Evolutionary conservation across 768 basidiomycete genomes (phyloP).

Genomic region (Suillus cothurnatus): DNA sequence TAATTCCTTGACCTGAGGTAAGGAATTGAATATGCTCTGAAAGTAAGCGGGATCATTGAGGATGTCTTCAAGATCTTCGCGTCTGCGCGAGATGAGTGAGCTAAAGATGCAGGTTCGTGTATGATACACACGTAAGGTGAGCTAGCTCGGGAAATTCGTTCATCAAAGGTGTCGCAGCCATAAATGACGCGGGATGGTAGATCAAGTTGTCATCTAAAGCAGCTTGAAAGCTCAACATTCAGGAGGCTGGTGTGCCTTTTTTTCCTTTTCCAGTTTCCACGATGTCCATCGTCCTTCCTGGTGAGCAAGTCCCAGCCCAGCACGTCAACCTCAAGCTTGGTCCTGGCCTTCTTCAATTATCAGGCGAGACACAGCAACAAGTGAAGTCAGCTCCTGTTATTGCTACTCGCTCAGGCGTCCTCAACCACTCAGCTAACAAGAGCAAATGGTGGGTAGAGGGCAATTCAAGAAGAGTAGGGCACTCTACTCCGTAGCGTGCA

Average conservation of each 20-base stretch:
- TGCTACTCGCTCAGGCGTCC: slow-evolving; percentile 69
- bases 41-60: slow-evolving; percentile 82
- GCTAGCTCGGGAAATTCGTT: slow-evolving; percentile 75
- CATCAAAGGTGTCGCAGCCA: slow-evolving; percentile 45
- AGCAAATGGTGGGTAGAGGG: slow-evolving; percentile 90
- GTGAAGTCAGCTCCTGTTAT: slow-evolving; percentile 33
- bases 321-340: slow-evolving; percentile 85
- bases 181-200: slow-evolving; percentile 11
- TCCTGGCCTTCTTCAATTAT: slow-evolving; percentile 70
- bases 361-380: slow-evolving; percentile 36
- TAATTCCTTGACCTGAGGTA: slow-evolving; percentile 71
- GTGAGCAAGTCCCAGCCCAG: slow-evolving; percentile 72
- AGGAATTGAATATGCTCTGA: slow-evolving; percentile 82
- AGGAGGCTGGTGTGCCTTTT: not conserved
- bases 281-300: slow-evolving; percentile 78
- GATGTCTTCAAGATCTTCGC: slow-evolving; percentile 90
- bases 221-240: not conserved
- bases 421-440: slow-evolving; percentile 70
- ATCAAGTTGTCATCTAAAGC: slow-evolving; percentile 2
- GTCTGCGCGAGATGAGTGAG: slow-evolving; percentile 45
- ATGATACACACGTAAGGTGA: slow-evolving; percentile 61
- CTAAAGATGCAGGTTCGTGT: slow-evolving; percentile 1
- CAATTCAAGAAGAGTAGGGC: slow-evolving; percentile 78
- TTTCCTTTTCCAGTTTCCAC: slow-evolving; percentile 35
- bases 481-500: slow-evolving; percentile 27